Base-by-base conservation (phyloP, 2,329 filamentous ascomycete genomes). In the Cercospora sp. region DNA sequence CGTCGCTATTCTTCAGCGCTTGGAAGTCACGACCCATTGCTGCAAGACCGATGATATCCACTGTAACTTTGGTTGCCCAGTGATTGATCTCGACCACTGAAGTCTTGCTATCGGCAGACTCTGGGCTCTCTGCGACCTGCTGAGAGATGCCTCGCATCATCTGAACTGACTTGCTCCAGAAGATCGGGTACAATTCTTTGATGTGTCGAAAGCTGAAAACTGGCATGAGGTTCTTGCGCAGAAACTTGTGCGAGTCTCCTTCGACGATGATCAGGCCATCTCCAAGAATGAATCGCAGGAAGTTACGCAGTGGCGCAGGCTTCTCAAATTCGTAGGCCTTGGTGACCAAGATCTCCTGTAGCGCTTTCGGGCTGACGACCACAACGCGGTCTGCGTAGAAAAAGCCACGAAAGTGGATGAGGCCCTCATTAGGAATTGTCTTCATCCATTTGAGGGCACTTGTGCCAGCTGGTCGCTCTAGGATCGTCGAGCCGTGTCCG, bases 161-260 rank as follows among this genome's bases (percentile, higher is more conserved):
- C 76, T 94, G 89, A 7, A 85, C 79, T 0, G 89, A 86, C 80
- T 96, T 96, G 20, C 80, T 75, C 93, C 93, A 97, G 79, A 97
- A 96, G 5, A 91, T 81, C 0, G 92, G 90, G 74, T 96, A 95
- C 13, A 97, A 81, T 67, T 94, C 87, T 77, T 95, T 96, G 77
- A 96, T 84, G 74, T 96, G 91, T 23, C 93, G 87, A 76, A 92
- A 96, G n/a, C 89, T 85, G 78, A 97, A 97, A 1, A 92, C 91
- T 0, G 93, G 93, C 81, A 90, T 87, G 18, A 96, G 86, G 67
- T 90, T 89, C 77, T 91, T 93, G 58, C 94, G 86, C 67, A 86
- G 82, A 61, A 81, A 81, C 68, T 80, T 81, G 72, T 87, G 85
- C 28, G 80, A 81, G 4, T 82, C 80, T 2, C 83, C 84, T 70